phyloP scores from a whole-genome alignment of 768 basidiomycete species.

The Lactifluus hygrophoroides region DNA sequence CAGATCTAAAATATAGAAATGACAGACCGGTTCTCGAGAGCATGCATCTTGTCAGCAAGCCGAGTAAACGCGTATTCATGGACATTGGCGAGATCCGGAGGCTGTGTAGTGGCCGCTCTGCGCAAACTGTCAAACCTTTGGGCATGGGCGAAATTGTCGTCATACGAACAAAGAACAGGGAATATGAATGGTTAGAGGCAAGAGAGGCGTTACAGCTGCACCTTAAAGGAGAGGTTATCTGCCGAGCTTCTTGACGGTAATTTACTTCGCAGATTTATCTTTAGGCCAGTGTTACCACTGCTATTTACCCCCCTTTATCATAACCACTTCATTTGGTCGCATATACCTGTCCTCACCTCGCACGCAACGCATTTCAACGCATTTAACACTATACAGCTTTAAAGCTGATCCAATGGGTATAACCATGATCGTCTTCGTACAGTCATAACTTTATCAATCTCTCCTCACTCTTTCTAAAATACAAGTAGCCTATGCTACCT shows the following conservation, averaged over 20 bases:
- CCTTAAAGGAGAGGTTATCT: slow-evolving; percentile 79
- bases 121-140: slow-evolving; percentile 72
- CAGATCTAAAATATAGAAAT: slow-evolving; percentile 87
- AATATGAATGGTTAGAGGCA: slow-evolving; percentile 85
- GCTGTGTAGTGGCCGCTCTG: slow-evolving; percentile 76
- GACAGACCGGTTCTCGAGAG: slow-evolving; percentile 73
- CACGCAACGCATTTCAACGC: neutral
- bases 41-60: slow-evolving; percentile 80
- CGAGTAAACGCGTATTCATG: slow-evolving; percentile 76
- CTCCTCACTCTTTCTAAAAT: too few species aligned
- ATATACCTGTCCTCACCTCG: neutral
- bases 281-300: too few species aligned
- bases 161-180: slow-evolving; percentile 59
- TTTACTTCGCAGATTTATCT: too few species aligned
- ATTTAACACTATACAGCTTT: neutral
- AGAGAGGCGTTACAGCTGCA: slow-evolving; percentile 79
- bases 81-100: slow-evolving; percentile 59
- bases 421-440: too few species aligned
- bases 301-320: neutral
- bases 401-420: neutral
- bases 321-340: neutral
- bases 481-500: neutral
- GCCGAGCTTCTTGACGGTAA: slow-evolving; percentile 42
- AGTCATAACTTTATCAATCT: neutral
- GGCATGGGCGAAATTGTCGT: slow-evolving; percentile 92